Conservation (phyloP, 129 eudicot species). For the Helianthus tuberosus region DNA sequence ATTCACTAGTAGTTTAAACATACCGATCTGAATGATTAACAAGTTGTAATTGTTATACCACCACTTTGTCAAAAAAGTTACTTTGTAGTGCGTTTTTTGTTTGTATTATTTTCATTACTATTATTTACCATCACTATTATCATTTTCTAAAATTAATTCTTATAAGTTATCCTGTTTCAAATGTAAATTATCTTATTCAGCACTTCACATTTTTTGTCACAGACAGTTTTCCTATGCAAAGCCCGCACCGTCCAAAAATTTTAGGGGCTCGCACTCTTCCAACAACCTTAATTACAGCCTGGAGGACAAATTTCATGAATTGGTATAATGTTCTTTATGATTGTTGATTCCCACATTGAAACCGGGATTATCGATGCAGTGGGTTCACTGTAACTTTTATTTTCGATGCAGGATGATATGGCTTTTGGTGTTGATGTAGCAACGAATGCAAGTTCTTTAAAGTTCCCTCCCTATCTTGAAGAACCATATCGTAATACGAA, state of each 20-base stretch:
- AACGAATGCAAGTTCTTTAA: slow-evolving; percentile 26
- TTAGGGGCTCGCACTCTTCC: slow-evolving; percentile 35
- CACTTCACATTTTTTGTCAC: slow-evolving; percentile 28
- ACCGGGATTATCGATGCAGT: slow-evolving; percentile 20
- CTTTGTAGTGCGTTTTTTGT: slow-evolving; percentile 8
- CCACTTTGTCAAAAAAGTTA: slow-evolving; percentile 13
- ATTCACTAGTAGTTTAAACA: slow-evolving; percentile 2
- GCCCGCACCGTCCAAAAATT: slow-evolving; percentile 43
- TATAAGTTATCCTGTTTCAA: background rate
- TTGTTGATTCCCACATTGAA: slow-evolving; percentile 20
- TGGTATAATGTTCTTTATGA: slow-evolving; percentile 51
- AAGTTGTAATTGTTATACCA: background rate
- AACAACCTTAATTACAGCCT: slow-evolving; percentile 37
- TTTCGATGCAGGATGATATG: slow-evolving; percentile 46
- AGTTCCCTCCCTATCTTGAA: slow-evolving; percentile 41
- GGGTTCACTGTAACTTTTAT: slow-evolving; percentile 18
- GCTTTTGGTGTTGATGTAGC: slow-evolving; percentile 44
- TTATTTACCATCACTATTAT: background rate
- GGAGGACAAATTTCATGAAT: slow-evolving; percentile 42
- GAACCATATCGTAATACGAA: slow-evolving; percentile 29
- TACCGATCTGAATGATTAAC: slow-evolving; percentile 16
- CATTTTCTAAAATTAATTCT: background rate
- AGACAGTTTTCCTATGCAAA: slow-evolving; percentile 50
- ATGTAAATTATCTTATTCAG: slow-evolving; percentile 14
- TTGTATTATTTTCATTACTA: background rate